Conservation (phyloP, 164 flowering plant genomes). For the Magnolia changhungtana region DNA sequence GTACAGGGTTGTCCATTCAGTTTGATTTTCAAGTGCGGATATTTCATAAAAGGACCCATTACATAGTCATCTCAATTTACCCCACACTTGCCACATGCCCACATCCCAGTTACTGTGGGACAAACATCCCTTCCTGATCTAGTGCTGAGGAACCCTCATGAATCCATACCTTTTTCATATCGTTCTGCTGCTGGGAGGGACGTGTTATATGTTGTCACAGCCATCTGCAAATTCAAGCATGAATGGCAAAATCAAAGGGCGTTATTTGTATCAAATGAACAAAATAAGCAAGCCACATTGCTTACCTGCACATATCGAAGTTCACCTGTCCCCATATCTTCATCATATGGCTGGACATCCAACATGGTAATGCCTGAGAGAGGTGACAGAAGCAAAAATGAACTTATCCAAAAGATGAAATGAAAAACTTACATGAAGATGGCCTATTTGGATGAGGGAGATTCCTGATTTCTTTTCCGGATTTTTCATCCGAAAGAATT, state of each 20-base stretch:
- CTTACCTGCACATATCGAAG: conserved; percentile 87
- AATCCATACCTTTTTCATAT: conserved; percentile 60
- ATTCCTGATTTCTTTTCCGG: no score
- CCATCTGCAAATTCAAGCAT: conserved; percentile 63
- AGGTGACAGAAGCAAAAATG: not conserved
- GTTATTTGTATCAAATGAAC: not conserved
- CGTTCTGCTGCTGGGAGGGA: conserved; percentile 75
- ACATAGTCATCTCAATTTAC: not conserved
- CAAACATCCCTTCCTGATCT: not conserved
- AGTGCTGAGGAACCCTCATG: not conserved
- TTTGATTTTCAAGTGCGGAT: not conserved
- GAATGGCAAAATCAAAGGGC: not conserved
- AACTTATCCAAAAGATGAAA: not conserved
- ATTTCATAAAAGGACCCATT: not conserved
- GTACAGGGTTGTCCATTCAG: not conserved
- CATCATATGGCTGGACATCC: conserved; percentile 75
- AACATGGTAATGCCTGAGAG: conserved; percentile 57
- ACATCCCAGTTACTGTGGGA: not conserved
- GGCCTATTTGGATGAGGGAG: no score
- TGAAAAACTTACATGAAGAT: no score
- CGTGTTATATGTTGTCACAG: conserved; percentile 77
- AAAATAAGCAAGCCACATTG: conserved; percentile 4
- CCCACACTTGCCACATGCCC: not conserved
- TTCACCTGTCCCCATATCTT: conserved; percentile 76
- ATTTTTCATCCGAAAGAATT: no score